phyloP scores from a whole-genome alignment of 2,329 filamentous ascomycete species.

The Neonectria coccinea region DNA sequence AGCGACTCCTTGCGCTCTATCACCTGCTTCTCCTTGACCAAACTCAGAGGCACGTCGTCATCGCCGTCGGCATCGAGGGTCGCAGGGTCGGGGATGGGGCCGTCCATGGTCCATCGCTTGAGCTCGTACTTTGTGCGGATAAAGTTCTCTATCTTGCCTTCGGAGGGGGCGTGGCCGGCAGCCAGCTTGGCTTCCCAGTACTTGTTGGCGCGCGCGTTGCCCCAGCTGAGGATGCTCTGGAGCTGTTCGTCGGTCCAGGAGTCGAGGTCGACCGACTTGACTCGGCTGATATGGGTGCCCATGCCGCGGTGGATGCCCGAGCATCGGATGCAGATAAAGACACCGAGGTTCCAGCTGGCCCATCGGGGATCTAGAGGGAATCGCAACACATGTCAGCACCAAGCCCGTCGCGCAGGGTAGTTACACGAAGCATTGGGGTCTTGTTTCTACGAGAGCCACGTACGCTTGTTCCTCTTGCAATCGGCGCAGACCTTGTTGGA shows the following conservation, averaged over 20 bases:
- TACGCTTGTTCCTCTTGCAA: conserved; percentile 99
- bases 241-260: conserved; percentile 99
- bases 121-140: conserved; percentile 99
- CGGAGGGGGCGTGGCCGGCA: conserved; percentile 89
- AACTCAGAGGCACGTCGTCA: conserved; percentile 77
- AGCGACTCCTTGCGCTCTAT: conserved; percentile 70
- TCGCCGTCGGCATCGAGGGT: conserved; percentile 86
- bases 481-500: conserved; percentile 97
- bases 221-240: conserved; percentile 93
- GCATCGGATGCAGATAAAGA: conserved; percentile 98
- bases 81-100: conserved; percentile 91
- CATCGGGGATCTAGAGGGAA: conserved; percentile 84
- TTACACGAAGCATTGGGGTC: neutral
- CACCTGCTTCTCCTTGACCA: conserved; percentile 75
- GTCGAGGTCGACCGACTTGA: conserved; percentile 98
- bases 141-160: conserved; percentile 99
- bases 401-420: neutral
- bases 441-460: conserved; percentile 48
- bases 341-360: conserved; percentile 98
- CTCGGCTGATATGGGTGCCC: conserved; percentile 97
- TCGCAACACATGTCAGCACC: conserved; percentile 24
- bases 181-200: conserved; percentile 98
- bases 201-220: conserved; percentile 95
- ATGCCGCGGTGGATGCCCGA: conserved; percentile 98
- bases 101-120: conserved; percentile 99